These are phyloP conservation scores for Barnettozyma siamensis DNA, from an alignment of 805 yeast species.

Conservation along the genomic window DNA sequence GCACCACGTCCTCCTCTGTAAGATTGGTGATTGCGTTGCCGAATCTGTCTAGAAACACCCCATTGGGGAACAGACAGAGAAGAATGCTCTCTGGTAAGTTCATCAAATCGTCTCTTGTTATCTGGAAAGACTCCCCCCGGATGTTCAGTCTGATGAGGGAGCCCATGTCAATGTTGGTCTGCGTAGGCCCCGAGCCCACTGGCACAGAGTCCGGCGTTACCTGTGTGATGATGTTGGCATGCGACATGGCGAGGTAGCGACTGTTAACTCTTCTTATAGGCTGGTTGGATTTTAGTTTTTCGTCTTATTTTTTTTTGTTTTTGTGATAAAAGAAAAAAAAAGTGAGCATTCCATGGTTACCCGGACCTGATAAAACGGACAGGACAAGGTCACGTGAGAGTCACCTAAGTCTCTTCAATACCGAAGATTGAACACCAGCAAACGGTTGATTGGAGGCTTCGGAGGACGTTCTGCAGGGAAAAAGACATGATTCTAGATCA, in stretches of 20 bases:
- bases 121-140: constrained; percentile 66
- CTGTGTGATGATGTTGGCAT: constrained; percentile 57
- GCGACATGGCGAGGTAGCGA: constrained; percentile 16
- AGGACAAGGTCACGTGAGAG: not conserved
- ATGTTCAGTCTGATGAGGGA: constrained; percentile 72
- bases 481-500: not conserved
- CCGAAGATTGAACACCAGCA: no score
- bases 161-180: constrained; percentile 36
- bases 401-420: no score
- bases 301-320: not conserved
- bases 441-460: not conserved
- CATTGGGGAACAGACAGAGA: constrained; percentile 83
- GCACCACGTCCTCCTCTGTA: constrained; percentile 74
- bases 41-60: constrained; percentile 71
- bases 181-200: constrained; percentile 8
- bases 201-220: constrained; percentile 42
- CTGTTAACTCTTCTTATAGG: not conserved
- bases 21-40: constrained; percentile 76
- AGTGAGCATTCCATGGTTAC: not conserved
- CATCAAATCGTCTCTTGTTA: constrained; percentile 86
- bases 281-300: not conserved
- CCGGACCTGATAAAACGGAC: not conserved
- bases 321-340: not conserved
- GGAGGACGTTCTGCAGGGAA: not conserved
- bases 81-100: constrained; percentile 86